Conservation (phyloP, 2,329 filamentous ascomycete genomes). For the Paecilomyces sp. region DNA sequence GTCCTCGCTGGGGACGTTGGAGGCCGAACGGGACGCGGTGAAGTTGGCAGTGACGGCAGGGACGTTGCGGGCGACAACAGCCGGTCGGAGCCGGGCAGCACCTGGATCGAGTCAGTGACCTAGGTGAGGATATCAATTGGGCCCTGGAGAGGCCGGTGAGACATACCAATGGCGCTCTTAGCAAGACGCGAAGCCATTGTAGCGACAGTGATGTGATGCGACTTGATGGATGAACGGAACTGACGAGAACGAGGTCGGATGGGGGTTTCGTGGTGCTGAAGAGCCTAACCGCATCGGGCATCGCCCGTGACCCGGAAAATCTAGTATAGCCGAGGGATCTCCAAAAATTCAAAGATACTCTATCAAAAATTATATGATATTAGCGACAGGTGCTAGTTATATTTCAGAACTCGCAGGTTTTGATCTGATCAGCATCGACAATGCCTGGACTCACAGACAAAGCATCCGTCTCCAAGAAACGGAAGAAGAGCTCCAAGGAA, state of each 20-base stretch:
- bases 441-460: conserved; percentile 22
- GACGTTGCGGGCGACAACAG: conserved; percentile 65
- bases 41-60: conserved; percentile 66
- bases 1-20: conserved; percentile 74
- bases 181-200: conserved; percentile 98
- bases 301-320: conserved; percentile 25
- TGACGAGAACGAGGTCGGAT: conserved; percentile 34
- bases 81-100: conserved; percentile 83
- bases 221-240: conserved; percentile 29
- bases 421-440: conserved; percentile 30
- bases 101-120: conserved; percentile 49
- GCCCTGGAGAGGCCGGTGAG: conserved; percentile 17
- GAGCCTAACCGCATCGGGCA: conserved; percentile 25
- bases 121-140: conserved; percentile 9
- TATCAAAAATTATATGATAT: conserved; percentile 3
- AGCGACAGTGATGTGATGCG: conserved; percentile 53
- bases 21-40: conserved; percentile 61
- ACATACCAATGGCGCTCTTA: conserved; percentile 90
- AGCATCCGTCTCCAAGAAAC: conserved; percentile 28
- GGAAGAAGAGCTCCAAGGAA: conserved; percentile 29
- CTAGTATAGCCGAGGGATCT: conserved; percentile 18
- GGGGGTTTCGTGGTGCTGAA: conserved; percentile 29
- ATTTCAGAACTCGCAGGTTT: conserved; percentile 36
- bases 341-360: conserved; percentile 19
- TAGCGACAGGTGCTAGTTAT: not conserved